Conservation (phyloP, 2,329 filamentous ascomycete species). For the Cladosporium sp. region DNA sequence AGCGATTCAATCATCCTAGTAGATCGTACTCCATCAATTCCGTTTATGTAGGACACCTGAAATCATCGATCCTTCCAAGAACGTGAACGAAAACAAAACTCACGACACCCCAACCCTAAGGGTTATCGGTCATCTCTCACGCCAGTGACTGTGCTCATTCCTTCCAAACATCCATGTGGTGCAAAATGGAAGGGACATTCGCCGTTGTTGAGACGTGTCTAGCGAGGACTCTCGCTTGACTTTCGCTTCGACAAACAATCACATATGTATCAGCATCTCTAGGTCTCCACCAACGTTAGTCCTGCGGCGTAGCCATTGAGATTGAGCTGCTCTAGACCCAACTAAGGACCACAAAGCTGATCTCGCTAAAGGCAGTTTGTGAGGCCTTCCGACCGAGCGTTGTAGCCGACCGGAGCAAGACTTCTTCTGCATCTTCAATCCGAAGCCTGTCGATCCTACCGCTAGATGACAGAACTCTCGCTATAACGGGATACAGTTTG, state of each 20-base stretch:
- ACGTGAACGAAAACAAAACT: too few species aligned
- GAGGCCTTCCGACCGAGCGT: background rate
- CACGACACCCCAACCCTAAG: background rate
- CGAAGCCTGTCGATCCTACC: background rate
- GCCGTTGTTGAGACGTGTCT: background rate
- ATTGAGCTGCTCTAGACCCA: background rate
- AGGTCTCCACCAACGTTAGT: background rate
- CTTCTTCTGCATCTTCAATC: background rate
- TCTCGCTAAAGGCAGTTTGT: background rate
- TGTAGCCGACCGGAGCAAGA: background rate
- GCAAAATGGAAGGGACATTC: background rate
- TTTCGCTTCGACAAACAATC: background rate
- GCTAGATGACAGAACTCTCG: background rate
- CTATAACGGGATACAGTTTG: background rate
- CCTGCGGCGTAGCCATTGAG: background rate
- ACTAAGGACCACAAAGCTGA: background rate
- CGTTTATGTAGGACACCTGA: too few species aligned
- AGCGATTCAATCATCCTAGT: background rate
- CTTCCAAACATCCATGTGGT: background rate
- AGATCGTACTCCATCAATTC: too few species aligned
- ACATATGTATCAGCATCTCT: background rate
- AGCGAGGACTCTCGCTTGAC: background rate
- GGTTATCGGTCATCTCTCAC: too few species aligned
- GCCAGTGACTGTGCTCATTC: background rate
- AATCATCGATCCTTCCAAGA: too few species aligned